Evolutionary conservation across 768 basidiomycete species (phyloP).

Genomic region (Kwoniella pini): DNA sequence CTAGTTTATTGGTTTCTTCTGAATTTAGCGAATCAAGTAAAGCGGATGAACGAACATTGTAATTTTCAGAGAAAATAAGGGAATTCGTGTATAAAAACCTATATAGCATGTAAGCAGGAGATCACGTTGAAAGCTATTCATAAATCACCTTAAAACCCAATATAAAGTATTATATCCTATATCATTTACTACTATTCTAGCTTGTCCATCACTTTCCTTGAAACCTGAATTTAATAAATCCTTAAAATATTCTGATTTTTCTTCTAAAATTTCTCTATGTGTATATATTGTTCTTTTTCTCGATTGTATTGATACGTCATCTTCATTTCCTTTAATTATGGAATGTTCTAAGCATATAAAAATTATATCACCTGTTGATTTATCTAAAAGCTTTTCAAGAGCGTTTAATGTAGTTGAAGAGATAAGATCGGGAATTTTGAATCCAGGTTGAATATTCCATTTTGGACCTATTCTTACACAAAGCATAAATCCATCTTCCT

Average conservation of each 20-base stretch:
- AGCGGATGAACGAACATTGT: neutral
- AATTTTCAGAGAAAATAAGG: neutral
- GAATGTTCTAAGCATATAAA: slow-evolving; percentile 69
- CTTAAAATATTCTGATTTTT: slow-evolving; percentile 75
- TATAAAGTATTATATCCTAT: slow-evolving; percentile 76
- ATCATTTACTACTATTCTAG: slow-evolving; percentile 71
- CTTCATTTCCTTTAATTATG: slow-evolving; percentile 41
- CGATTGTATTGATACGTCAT: slow-evolving; percentile 57
- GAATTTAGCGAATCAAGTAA: slow-evolving; percentile 58
- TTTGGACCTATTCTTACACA: slow-evolving; percentile 65
- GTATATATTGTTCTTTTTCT: slow-evolving; percentile 76
- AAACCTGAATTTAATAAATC: slow-evolving; percentile 74
- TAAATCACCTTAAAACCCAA: slow-evolving; percentile 70
- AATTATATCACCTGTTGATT: slow-evolving; percentile 73
- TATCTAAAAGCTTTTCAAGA: slow-evolving; percentile 68
- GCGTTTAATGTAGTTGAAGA: slow-evolving; percentile 52
- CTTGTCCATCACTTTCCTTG: slow-evolving; percentile 57
- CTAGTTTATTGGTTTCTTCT: slow-evolving; percentile 56
- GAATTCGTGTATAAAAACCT: slow-evolving; percentile 11
- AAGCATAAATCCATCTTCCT: slow-evolving; percentile 70
- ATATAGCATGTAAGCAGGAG: neutral
- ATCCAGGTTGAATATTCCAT: neutral
- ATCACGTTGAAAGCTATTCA: neutral
- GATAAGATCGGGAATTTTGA: slow-evolving; percentile 3
- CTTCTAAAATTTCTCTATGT: slow-evolving; percentile 72